These are phyloP conservation scores for Schizosaccharomyces versatilis DNA, from an alignment of 1,139 yeast genomes.

Conservation along the genomic window DNA sequence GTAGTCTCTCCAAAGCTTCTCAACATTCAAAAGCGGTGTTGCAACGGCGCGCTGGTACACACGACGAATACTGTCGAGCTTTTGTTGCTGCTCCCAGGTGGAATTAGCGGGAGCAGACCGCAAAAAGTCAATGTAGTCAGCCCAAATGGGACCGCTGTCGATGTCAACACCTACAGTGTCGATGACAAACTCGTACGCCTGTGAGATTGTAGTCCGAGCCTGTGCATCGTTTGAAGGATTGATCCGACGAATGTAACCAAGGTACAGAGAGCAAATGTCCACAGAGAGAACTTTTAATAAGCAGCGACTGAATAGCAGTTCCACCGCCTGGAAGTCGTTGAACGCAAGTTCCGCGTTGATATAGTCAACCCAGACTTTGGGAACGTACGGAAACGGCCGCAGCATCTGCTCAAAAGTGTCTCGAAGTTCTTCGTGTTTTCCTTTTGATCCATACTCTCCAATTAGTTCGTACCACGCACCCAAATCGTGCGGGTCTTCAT, in stretches of 20 bases:
- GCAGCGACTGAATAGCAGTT: conserved; percentile 38
- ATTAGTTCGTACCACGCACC: conserved; percentile 37
- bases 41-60: conserved; percentile 47
- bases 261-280: conserved; percentile 50
- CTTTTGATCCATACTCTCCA: conserved; percentile 32
- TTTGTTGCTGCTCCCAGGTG: conserved; percentile 73
- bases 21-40: conserved; percentile 54
- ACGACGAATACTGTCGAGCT: conserved; percentile 53
- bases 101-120: conserved; percentile 49
- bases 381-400: conserved; percentile 37
- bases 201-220: conserved; percentile 52
- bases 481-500: conserved; percentile 35
- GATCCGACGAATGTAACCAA: conserved; percentile 56
- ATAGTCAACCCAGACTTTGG: conserved; percentile 44
- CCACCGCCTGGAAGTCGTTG: conserved; percentile 49
- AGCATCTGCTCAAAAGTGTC: conserved; percentile 40
- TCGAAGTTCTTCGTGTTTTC: conserved; percentile 41
- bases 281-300: conserved; percentile 39
- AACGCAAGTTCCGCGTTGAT: conserved; percentile 45
- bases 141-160: conserved; percentile 53
- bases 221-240: conserved; percentile 71
- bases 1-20: conserved; percentile 59
- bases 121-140: conserved; percentile 59
- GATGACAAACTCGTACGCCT: conserved; percentile 70
- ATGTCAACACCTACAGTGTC: conserved; percentile 61